Percentiles rank a stretch among this genome's conserved stretches.
These are phyloP conservation scores for Scheffersomyces insectosa DNA, from an alignment of 1,139 yeast species.

Conservation along the genomic window DNA sequence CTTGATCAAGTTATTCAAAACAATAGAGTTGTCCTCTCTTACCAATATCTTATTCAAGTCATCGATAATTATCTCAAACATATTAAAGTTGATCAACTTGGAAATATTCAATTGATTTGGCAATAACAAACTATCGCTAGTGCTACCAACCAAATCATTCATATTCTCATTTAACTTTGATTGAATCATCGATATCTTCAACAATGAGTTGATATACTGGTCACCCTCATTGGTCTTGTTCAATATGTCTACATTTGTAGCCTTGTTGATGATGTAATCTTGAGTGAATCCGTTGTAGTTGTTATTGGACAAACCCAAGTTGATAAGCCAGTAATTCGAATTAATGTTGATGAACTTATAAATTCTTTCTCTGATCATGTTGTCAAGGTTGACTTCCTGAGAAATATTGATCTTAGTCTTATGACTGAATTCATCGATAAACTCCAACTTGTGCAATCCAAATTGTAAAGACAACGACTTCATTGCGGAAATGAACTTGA, in stretches of 20 bases:
- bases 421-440: conserved; percentile 46
- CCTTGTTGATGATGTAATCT: conserved; percentile 42
- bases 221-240: conserved; percentile 24
- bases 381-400: conserved; percentile 33
- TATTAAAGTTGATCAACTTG: conserved; percentile 39
- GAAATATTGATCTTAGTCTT: conserved; percentile 40
- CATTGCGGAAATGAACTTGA: conserved; percentile 44
- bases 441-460: conserved; percentile 46
- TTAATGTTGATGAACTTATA: conserved; percentile 47
- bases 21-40: conserved; percentile 14
- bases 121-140: conserved; percentile 12
- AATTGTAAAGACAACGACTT: conserved; percentile 43
- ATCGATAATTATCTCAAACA: conserved; percentile 44
- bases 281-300: conserved; percentile 43
- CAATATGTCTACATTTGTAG: conserved; percentile 30
- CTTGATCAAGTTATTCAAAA: conserved; percentile 26
- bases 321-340: conserved; percentile 47
- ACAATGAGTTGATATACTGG: conserved; percentile 39
- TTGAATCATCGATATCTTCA: conserved; percentile 44
- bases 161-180: conserved; percentile 43
- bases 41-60: conserved; percentile 24
- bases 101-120: conserved; percentile 26
- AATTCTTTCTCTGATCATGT: conserved; percentile 43
- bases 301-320: conserved; percentile 41
- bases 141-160: conserved; percentile 29